Percentiles rank a stretch among this genome's conserved stretches.
phyloP scores from a whole-genome alignment of 805 yeast species.

The Candida anglica region DNA sequence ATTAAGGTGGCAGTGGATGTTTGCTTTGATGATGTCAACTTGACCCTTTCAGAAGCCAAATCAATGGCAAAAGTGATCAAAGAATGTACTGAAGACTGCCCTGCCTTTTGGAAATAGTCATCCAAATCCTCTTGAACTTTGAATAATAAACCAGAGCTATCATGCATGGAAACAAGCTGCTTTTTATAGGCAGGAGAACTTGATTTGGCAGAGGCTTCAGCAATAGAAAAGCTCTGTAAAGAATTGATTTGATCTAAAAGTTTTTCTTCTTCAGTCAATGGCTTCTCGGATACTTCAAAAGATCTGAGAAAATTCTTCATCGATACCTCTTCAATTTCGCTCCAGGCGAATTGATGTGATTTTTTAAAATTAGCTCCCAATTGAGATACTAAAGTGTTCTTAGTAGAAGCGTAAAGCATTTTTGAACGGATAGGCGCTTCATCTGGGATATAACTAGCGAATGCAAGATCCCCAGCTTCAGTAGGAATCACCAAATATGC shows the following conservation, averaged over 20 bases:
- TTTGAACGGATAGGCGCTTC: slow-evolving; percentile 73
- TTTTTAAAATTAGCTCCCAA: slow-evolving; percentile 62
- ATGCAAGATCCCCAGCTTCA: slow-evolving; percentile 30
- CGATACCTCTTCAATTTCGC: slow-evolving; percentile 53
- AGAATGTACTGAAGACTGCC: slow-evolving; percentile 13
- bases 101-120: too few species aligned
- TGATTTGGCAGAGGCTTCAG: slow-evolving; percentile 10
- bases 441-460: slow-evolving; percentile 87
- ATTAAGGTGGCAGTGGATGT: slow-evolving; percentile 20
- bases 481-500: slow-evolving; percentile 26
- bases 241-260: slow-evolving; percentile 41
- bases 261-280: slow-evolving; percentile 59
- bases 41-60: slow-evolving; percentile 38
- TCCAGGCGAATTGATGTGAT: slow-evolving; percentile 41
- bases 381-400: slow-evolving; percentile 68
- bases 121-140: slow-evolving; percentile 22
- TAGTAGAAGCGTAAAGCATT: slow-evolving; percentile 93
- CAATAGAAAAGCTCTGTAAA: slow-evolving; percentile 25
- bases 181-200: slow-evolving; percentile 15
- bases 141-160: slow-evolving; percentile 18
- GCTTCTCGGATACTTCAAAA: slow-evolving; percentile 18
- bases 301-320: slow-evolving; percentile 39
- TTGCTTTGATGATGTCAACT: slow-evolving; percentile 15
- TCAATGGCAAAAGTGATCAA: slow-evolving; percentile 53
- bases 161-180: slow-evolving; percentile 34